These are phyloP conservation scores for Tuber microsphaerosporum DNA, from an alignment of 495 filamentous ascomycete species.

Conservation along the genomic window DNA sequence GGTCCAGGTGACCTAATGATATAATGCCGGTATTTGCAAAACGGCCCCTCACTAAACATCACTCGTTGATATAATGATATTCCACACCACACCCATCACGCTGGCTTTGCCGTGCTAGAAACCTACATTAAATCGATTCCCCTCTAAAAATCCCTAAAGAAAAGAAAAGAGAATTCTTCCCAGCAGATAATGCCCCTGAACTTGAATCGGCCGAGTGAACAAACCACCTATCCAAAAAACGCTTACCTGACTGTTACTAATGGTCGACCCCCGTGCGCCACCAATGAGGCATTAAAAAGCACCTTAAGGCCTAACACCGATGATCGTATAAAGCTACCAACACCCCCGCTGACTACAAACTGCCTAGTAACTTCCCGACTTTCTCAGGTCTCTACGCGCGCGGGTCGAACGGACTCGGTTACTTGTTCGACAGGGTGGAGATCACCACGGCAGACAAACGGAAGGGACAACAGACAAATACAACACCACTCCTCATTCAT, in stretches of 20 bases:
- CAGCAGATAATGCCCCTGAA: not conserved
- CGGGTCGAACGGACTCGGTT: not conserved
- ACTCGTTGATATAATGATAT: not conserved
- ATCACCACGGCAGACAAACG: not conserved
- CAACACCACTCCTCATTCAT: not conserved
- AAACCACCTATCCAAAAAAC: not conserved
- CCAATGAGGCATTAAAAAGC: not conserved
- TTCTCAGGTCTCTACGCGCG: not conserved
- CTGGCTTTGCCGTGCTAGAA: not conserved
- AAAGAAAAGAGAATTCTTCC: not conserved
- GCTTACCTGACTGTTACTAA: not conserved
- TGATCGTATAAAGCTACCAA: not conserved
- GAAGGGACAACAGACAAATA: not conserved
- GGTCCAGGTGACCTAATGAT: not conserved
- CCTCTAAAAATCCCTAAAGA: not conserved
- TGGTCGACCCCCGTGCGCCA: not conserved
- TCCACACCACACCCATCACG: not conserved
- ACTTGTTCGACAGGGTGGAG: not conserved
- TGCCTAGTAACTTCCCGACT: not conserved
- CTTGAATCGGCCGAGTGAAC: not conserved
- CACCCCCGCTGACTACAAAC: not conserved
- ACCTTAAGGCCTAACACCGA: slow-evolving; percentile 3
- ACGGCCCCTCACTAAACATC: not conserved
- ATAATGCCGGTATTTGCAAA: not conserved
- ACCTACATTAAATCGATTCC: not conserved